Evolutionary conservation across 2,329 filamentous ascomycete species (phyloP), one percentile per base, ranked within the genome.

Genomic region (Cyphellophora attinorum): DNA sequence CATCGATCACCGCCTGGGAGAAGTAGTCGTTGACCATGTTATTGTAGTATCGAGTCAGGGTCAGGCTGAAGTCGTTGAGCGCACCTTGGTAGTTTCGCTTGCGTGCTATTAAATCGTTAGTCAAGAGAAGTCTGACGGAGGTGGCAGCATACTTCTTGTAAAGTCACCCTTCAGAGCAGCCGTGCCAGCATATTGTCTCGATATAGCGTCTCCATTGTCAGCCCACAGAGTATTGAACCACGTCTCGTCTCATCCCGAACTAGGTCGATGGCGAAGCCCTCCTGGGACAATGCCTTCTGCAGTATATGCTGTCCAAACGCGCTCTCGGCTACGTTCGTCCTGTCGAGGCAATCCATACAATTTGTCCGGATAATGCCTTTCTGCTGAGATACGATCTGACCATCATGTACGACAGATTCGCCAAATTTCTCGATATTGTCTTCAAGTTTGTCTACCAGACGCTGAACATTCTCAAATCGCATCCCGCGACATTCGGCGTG

Each of bases 21-120:
- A 96, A 96, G 58, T 93, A 95, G 60, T 98, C 91, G 48, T 93
- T 94, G 45, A 98, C 86, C 60, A 96, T 91, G 46, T 94, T 96
- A 53, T 71, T 80, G 53, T 76, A 81, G 53, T 79, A 79, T 6
- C 59, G 53, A 5, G 84, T 89, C 27, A 98, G 65, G 0, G 88
- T 95, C 32, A 96, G 67, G 0, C 86, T 85, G 33, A 95, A 76
- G 52, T 98, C 91, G 21, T 89, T 93, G 39, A 98, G 60, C 1
- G 89, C 89, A 3, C 91, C 91, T 2, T 84, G 79, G 51, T 93
- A 91, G 53, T 96, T 82, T 29, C 91, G 76, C 60, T 93, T 94
- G 38, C 80, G 73, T 3, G 88, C 21, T 25, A n/a, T 25, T n/a
- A n/a, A 25, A 25, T n/a, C 21, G 21, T 25, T 25, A 25, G n/a